These are phyloP conservation scores for Aspergillus spinulosporus DNA, from an alignment of 2,329 filamentous ascomycete species.

Conservation along the genomic window DNA sequence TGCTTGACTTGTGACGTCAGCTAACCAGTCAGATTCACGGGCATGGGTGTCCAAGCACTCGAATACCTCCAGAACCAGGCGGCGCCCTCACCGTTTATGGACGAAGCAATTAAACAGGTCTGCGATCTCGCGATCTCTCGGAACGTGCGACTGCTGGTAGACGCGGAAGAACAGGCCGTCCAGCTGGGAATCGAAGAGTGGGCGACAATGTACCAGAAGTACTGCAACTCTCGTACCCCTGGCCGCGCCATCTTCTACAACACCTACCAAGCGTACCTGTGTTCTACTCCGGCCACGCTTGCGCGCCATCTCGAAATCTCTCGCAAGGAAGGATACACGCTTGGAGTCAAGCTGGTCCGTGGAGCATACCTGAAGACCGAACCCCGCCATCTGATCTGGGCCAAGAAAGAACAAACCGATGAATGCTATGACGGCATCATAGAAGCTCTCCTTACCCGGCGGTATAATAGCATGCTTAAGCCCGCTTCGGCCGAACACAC, in stretches of 20 bases:
- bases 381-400: conserved; percentile 47
- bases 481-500: conserved; percentile 42
- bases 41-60: conserved; percentile 48
- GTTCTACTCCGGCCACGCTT: conserved; percentile 49
- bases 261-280: conserved; percentile 57
- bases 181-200: conserved; percentile 55
- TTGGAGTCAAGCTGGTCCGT: conserved; percentile 55
- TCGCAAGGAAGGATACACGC: conserved; percentile 49
- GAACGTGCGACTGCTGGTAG: conserved; percentile 51
- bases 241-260: conserved; percentile 55
- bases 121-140: conserved; percentile 46
- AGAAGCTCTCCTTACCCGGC: conserved; percentile 55
- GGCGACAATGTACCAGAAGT: conserved; percentile 56
- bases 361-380: conserved; percentile 56
- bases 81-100: conserved; percentile 44
- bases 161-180: conserved; percentile 56
- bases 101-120: conserved; percentile 46
- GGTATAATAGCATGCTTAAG: conserved; percentile 59
- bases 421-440: conserved; percentile 58
- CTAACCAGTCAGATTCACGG: conserved; percentile 34
- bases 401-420: conserved; percentile 51
- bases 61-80: conserved; percentile 37
- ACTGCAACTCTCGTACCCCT: conserved; percentile 50
- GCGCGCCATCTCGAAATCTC: conserved; percentile 49
- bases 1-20: neutral